Evolutionary conservation across 768 basidiomycete genomes (phyloP), one percentile per base, ranked within the genome.

Genomic region (Agaricus blazei): DNA sequence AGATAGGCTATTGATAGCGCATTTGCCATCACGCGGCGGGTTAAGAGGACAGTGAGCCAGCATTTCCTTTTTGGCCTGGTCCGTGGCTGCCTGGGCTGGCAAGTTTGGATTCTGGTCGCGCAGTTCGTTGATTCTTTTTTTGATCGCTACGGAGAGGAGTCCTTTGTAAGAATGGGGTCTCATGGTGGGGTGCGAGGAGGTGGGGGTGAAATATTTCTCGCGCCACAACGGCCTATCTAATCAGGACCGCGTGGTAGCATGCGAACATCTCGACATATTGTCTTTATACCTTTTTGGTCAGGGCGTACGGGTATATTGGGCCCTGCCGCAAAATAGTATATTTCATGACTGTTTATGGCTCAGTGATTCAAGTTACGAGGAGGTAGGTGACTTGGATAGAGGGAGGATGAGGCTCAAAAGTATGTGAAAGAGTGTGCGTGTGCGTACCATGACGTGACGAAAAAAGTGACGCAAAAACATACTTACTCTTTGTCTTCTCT

Each of bases 401-500:
- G 11, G 49, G 40, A 54, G 52, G 52, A 55, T 53, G 54, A 56
- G 54, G 59, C 43, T 53, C 48, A 24, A 60, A 61, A 60, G 53
- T 37, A 59, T 62, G 65, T 64, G 70, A 73, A 8, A 75, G 70
- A 65, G 66, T 68, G 59, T 64, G 19, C 19, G 19, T 59, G 70
- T 67, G 69, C 70, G 75, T 72, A 72, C 65, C 66, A 65, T 58
- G 66, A 65, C 57, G 62, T 67, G 61, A 65, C 65, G 62, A 11
- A 34, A 66, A 68, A 71, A 72, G 19, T 19, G 70, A 74, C 70
- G 72, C 70, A 70, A 57, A 68, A 51, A 54, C 51, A 54, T 57
- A 63, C 68, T 70, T 71, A 78, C 73, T 77, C 77, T 63, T 79
- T 75, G 57, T 81, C 84, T 34, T 80, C 81, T 85, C 88, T 0